Base-by-base conservation (phyloP, 352 stramenopile genomes). In the Globisporangium recalcitrans region DNA sequence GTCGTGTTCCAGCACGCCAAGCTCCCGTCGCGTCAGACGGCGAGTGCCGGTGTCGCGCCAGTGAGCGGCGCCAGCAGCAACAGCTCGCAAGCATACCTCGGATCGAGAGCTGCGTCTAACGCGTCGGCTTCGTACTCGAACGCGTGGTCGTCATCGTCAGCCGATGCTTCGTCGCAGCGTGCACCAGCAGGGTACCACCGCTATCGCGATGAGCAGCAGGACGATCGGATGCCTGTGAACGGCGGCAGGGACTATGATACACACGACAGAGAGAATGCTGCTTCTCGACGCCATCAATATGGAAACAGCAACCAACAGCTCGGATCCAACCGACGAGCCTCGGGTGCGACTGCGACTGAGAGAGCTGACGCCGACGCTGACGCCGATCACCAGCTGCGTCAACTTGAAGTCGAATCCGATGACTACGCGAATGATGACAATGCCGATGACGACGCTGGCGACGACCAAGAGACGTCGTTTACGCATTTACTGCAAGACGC, bases 1-100 rank as follows among this genome's bases (percentile, higher is more conserved):
- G 73, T 88, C 29, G 77, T 88, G 22, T 88, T 88, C 65, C 77
- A 78, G 52, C 67, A 79, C 58, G 72, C 79, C 19, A 87, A 85
- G 51, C 63, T 80, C 13, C 77, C 73, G 24, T 62, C 64, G 57
- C 77, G 64, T 27, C 79, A 62, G 63, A 58, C 34, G n/a, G 38
- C 70, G 21, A 60, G 67, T n/a, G 63, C 65, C 13, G 57, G 58
- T 11, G 10, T 54, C 55, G 34, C 58, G 21, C 36, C 52, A 26
- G n/a, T 32, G 19, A 34, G 34, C 16, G 34, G 34, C 34, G 16
- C 26, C 7, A n/a, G n/a, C 5, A 26, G 22, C 19, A 21, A 40
- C 46, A 29, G 51, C 24, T 40, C 40, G 26, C 44, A 67, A 26
- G 24, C 46, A 19, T 67, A 57, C 19, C 2, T 3, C 6, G 36